Conservation (phyloP, 2,329 filamentous ascomycete species). For the Cladophialophora carrionii region DNA sequence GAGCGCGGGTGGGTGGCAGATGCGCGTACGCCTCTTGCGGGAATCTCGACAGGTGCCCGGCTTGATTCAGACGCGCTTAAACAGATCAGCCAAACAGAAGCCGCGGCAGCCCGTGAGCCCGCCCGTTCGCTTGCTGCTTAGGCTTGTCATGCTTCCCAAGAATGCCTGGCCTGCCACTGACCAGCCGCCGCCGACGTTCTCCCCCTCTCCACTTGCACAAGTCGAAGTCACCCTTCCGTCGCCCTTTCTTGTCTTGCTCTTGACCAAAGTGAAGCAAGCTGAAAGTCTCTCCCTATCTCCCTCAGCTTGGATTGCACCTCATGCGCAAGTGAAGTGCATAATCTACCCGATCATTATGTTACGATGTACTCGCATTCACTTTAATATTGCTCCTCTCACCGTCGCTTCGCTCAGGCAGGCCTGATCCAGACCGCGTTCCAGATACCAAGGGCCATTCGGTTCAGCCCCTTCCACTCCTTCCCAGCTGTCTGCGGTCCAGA, state of each 20-base stretch:
- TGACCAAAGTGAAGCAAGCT: constrained; percentile 24
- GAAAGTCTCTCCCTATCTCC: constrained; percentile 19
- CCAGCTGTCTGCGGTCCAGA: constrained; percentile 2
- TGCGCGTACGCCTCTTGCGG: constrained; percentile 8
- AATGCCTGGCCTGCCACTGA: constrained; percentile 4
- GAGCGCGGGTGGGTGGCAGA: constrained; percentile 10
- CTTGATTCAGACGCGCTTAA: constrained; percentile 7
- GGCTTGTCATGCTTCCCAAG: constrained; percentile 9
- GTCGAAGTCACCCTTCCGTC: constrained; percentile 16
- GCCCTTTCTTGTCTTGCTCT: constrained; percentile 16
- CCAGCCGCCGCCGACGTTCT: constrained; percentile 19
- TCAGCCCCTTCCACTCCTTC: constrained; percentile 33
- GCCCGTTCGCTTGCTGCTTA: constrained; percentile 11
- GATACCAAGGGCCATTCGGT: constrained; percentile 7
- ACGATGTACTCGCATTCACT: constrained; percentile 26
- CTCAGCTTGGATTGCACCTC: constrained; percentile 10
- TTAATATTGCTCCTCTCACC: constrained; percentile 21
- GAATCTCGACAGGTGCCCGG: neutral
- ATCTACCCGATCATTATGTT: constrained; percentile 32
- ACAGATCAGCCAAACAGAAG: constrained; percentile 14
- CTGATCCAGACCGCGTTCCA: constrained; percentile 31
- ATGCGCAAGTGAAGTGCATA: constrained; percentile 13
- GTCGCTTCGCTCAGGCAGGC: constrained; percentile 28
- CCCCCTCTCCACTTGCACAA: constrained; percentile 9
- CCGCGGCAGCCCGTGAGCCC: neutral